These are phyloP conservation scores for Massariosphaeria phaeospora DNA, from an alignment of 495 filamentous ascomycete genomes.

Conservation along the genomic window DNA sequence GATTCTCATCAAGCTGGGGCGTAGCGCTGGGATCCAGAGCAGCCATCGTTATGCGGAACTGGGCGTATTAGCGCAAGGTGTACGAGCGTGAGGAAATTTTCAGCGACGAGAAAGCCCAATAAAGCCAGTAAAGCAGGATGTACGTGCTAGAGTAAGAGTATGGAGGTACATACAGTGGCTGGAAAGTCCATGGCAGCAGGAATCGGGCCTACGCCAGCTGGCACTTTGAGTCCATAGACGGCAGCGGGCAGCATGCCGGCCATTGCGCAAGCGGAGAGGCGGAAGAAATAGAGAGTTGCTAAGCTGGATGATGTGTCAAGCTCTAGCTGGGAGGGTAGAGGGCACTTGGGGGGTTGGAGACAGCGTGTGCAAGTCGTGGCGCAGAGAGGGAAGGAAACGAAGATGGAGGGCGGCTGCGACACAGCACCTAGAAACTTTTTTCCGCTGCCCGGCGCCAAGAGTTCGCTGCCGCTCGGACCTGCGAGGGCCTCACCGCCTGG, in stretches of 20 bases:
- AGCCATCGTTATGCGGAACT: conserved; percentile 98
- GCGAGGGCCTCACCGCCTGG: not conserved
- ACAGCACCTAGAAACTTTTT: not conserved
- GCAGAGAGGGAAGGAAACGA: conserved; percentile 3
- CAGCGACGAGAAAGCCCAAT: not conserved
- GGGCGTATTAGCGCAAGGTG: conserved; percentile 22
- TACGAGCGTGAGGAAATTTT: not conserved
- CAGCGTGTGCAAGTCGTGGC: not conserved
- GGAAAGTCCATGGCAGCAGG: conserved; percentile 69
- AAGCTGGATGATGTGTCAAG: not conserved
- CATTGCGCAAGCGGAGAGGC: conserved; percentile 15
- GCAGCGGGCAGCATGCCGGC: conserved; percentile 62
- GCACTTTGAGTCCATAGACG: conserved; percentile 85
- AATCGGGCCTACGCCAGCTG: conserved; percentile 68
- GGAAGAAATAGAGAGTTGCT: not conserved
- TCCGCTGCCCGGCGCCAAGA: conserved; percentile 12
- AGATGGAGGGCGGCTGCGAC: conserved; percentile 1
- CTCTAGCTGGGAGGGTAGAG: not conserved
- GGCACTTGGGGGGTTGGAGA: not conserved
- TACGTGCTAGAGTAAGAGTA: not conserved
- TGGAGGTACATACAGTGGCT: conserved; percentile 64
- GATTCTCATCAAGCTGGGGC: conserved; percentile 56
- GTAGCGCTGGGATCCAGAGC: conserved; percentile 84
- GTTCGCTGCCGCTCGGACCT: no score
- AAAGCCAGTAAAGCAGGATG: not conserved